phyloP scores from a whole-genome alignment of 768 basidiomycete genomes.

The Serpula lacrymans region DNA sequence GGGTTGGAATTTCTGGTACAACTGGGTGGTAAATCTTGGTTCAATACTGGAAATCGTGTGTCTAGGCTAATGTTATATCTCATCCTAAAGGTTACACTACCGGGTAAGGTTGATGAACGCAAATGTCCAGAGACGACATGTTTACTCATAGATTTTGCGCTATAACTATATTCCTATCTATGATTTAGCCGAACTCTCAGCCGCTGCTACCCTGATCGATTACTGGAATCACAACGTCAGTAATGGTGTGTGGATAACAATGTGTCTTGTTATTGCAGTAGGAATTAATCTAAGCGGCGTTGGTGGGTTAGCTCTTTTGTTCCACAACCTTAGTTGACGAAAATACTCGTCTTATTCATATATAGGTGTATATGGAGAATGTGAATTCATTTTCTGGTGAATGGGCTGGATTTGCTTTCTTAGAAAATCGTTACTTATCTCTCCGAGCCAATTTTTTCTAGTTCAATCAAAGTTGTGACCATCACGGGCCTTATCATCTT shows the following conservation, averaged over 20 bases:
- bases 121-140: too few species aligned
- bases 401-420: not conserved
- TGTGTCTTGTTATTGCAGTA: conserved; percentile 50
- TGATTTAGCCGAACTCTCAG: conserved; percentile 43
- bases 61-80: not conserved
- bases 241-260: conserved; percentile 48
- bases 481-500: conserved; percentile 34
- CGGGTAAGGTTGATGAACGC: not conserved
- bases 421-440: conserved; percentile 27
- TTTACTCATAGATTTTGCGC: not conserved
- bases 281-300: conserved; percentile 42
- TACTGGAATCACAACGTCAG: conserved; percentile 41
- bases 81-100: not conserved
- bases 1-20: conserved; percentile 42
- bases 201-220: conserved; percentile 47
- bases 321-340: not conserved
- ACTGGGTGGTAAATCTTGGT: conserved; percentile 22
- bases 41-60: not conserved
- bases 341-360: too few species aligned
- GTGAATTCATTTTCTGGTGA: conserved; percentile 34
- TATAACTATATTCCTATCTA: conserved; percentile 6
- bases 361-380: conserved; percentile 31
- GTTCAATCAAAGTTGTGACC: conserved; percentile 46
- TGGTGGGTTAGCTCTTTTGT: conserved; percentile 18
- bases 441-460: conserved; percentile 24